phyloP scores from a whole-genome alignment of 805 yeast genomes.

The Yamadazyma sp. region DNA sequence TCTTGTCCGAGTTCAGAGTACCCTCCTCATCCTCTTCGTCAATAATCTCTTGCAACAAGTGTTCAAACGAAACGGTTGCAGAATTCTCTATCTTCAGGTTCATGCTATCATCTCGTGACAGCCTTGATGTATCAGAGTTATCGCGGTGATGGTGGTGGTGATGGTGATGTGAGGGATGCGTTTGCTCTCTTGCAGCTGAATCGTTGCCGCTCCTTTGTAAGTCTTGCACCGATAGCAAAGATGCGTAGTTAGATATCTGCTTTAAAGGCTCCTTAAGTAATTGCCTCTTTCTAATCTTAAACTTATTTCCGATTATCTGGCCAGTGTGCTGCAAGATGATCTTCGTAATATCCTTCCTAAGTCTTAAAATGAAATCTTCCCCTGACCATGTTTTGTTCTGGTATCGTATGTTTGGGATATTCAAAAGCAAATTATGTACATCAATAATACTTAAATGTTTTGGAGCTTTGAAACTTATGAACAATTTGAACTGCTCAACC shows the following conservation, averaged over 20 bases:
- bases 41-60: slow-evolving; percentile 17
- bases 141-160: slow-evolving; percentile 14
- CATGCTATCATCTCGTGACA: background rate
- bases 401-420: slow-evolving; percentile 57
- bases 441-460: slow-evolving; percentile 69
- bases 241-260: slow-evolving; percentile 40
- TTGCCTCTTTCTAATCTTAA: slow-evolving; percentile 42
- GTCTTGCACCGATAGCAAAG: slow-evolving; percentile 39
- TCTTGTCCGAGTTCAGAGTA: no score
- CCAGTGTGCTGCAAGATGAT: slow-evolving; percentile 68
- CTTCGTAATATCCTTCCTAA: slow-evolving; percentile 64
- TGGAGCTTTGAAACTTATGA: slow-evolving; percentile 75
- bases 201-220: slow-evolving; percentile 22
- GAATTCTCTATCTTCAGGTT: background rate
- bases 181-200: background rate
- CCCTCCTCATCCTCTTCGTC: slow-evolving; percentile 20
- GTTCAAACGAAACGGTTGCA: slow-evolving; percentile 14
- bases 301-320: slow-evolving; percentile 73
- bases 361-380: slow-evolving; percentile 59
- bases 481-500: slow-evolving; percentile 39
- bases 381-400: slow-evolving; percentile 56
- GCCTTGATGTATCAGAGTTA: background rate
- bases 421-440: slow-evolving; percentile 69
- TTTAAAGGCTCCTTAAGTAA: slow-evolving; percentile 32
- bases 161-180: slow-evolving; percentile 4